Evolutionary conservation across 2,329 filamentous ascomycete species (phyloP).

Genomic region (Knufia petricola): DNA sequence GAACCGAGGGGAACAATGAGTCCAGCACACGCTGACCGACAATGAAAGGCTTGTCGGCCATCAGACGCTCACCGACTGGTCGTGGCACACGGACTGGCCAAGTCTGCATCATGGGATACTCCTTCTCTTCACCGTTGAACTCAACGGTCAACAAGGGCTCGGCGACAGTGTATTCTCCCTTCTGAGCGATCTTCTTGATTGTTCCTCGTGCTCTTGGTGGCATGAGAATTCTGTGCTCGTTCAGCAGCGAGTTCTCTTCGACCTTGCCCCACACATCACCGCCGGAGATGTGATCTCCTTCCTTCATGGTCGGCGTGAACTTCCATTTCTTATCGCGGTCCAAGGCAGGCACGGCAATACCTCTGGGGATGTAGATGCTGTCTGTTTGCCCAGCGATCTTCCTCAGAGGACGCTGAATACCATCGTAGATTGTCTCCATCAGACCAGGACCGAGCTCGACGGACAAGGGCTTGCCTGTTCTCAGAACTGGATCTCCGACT

Average conservation of each 20-base stretch:
- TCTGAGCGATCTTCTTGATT: conserved; percentile 80
- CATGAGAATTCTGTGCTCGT: conserved; percentile 85
- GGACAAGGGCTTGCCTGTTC: conserved; percentile 90
- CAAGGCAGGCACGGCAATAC: conserved; percentile 77
- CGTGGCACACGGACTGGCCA: conserved; percentile 97
- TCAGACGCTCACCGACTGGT: conserved; percentile 83
- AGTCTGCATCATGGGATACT: conserved; percentile 95
- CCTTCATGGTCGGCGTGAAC: conserved; percentile 81
- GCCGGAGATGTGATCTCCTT: conserved; percentile 92
- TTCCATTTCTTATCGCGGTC: conserved; percentile 93
- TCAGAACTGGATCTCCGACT: conserved; percentile 82
- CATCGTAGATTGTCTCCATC: conserved; percentile 99
- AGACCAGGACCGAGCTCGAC: conserved; percentile 94
- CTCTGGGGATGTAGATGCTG: conserved; percentile 96
- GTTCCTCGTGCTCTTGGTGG: conserved; percentile 83
- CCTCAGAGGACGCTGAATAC: conserved; percentile 90
- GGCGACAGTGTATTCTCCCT: conserved; percentile 87
- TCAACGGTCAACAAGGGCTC: conserved; percentile 93
- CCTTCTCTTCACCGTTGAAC: conserved; percentile 90
- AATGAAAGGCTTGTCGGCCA: conserved; percentile 81
- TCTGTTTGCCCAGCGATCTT: conserved; percentile 67
- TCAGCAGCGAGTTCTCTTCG: conserved; percentile 90
- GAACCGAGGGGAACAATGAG: conserved; percentile 89
- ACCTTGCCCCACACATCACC: conserved; percentile 94
- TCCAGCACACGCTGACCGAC: conserved; percentile 96